Conservation (phyloP, 2,329 filamentous ascomycete species). For the Lecanicillium sp. region DNA sequence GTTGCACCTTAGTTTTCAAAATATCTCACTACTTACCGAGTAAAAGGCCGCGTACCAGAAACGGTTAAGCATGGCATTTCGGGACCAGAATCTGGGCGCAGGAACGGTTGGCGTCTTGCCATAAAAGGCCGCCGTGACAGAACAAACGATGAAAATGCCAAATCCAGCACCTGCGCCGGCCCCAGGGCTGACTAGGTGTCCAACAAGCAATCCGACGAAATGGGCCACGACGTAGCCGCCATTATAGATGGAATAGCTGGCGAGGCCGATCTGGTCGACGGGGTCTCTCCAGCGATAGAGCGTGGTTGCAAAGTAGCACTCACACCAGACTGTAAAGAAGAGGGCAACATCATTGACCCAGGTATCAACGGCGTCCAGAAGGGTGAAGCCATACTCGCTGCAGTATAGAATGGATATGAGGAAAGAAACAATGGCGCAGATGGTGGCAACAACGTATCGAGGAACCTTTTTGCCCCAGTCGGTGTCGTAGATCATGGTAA, state of each 20-base stretch:
- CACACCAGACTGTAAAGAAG: conserved; percentile 41
- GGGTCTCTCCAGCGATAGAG: conserved; percentile 42
- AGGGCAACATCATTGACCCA: conserved; percentile 45
- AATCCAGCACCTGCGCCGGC: conserved; percentile 40
- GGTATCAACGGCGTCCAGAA: conserved; percentile 42
- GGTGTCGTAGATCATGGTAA: conserved; percentile 42
- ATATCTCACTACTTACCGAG: too few species aligned
- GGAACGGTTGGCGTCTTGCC: conserved; percentile 28
- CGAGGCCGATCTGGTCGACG: conserved; percentile 28
- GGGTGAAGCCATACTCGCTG: conserved; percentile 44
- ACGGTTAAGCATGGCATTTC: too few species aligned
- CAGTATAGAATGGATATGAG: conserved; percentile 44
- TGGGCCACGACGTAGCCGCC: conserved; percentile 40
- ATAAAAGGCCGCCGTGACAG: conserved; percentile 24
- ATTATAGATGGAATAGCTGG: conserved; percentile 33
- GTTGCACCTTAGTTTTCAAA: too few species aligned
- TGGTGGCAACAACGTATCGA: conserved; percentile 34
- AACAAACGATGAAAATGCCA: conserved; percentile 34
- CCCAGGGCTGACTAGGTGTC: conserved; percentile 29
- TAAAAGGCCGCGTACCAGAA: too few species aligned
- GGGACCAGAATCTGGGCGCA: conserved; percentile 34
- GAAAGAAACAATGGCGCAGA: conserved; percentile 34
- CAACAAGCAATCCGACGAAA: conserved; percentile 37
- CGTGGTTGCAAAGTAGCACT: conserved; percentile 41
- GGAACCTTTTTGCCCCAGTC: conserved; percentile 28